phyloP scores from a whole-genome alignment of 2,329 filamentous ascomycete species.

The Cordyceps cicadae region DNA sequence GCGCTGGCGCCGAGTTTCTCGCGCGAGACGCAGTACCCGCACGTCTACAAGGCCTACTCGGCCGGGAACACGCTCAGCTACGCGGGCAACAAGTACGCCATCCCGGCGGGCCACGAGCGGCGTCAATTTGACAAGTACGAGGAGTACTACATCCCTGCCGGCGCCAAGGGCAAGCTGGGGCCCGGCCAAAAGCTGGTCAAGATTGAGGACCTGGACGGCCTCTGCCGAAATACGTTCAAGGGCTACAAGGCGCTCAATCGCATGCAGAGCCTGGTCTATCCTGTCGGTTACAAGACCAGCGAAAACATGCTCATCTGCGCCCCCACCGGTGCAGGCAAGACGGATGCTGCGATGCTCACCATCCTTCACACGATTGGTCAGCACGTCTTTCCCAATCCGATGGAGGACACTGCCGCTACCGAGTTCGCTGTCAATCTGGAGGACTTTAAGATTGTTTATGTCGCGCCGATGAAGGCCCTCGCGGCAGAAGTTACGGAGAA shows the following conservation, averaged over 20 bases:
- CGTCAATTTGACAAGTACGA: slow-evolving; percentile 72
- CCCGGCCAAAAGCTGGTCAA: slow-evolving; percentile 66
- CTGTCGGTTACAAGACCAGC: slow-evolving; percentile 87
- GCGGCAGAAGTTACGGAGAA: slow-evolving; percentile 96
- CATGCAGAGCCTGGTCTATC: slow-evolving; percentile 96
- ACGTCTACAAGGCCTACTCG: slow-evolving; percentile 78
- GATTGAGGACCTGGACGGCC: slow-evolving; percentile 75
- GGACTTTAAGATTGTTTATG: slow-evolving; percentile 97
- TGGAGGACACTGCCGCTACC: slow-evolving; percentile 61
- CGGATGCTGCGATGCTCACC: slow-evolving; percentile 94
- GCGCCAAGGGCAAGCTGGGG: slow-evolving; percentile 65
- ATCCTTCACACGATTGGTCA: slow-evolving; percentile 86
- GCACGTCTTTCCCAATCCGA: slow-evolving; percentile 71
- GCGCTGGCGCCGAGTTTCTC: slow-evolving; percentile 62
- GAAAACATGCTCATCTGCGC: slow-evolving; percentile 99
- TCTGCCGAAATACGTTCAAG: slow-evolving; percentile 86
- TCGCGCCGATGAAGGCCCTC: slow-evolving; percentile 97
- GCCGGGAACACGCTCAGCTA: slow-evolving; percentile 79
- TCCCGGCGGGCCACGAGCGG: slow-evolving; percentile 68
- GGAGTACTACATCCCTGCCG: slow-evolving; percentile 79
- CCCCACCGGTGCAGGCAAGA: slow-evolving; percentile 97
- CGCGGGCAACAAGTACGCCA: slow-evolving; percentile 70
- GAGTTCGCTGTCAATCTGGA: slow-evolving; percentile 78
- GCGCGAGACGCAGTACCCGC: slow-evolving; percentile 74
- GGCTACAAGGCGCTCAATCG: slow-evolving; percentile 90